Evolutionary conservation across 108 stramenopile genomes (phyloP).

Genomic region (Cafeteria roenbergensis): DNA sequence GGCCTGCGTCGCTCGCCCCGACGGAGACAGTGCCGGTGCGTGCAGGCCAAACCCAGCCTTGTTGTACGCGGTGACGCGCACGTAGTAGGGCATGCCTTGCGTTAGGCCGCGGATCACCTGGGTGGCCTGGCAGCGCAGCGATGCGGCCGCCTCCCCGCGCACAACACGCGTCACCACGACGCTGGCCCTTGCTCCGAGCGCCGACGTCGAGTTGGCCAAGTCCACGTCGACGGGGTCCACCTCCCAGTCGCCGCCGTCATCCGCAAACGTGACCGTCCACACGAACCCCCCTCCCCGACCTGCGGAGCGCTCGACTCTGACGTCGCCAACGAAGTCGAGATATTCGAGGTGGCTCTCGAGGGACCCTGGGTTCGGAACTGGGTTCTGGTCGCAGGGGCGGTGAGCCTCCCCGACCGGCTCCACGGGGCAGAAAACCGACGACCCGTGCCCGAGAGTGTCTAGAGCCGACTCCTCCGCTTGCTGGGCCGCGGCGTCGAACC

Average conservation of each 20-base stretch:
- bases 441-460: neutral
- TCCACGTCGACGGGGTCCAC: neutral
- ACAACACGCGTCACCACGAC: too few species aligned
- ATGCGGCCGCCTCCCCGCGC: neutral
- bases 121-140: neutral
- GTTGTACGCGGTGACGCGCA: slow-evolving; percentile 57
- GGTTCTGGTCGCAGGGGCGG: neutral
- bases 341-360: neutral
- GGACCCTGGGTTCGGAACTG: neutral
- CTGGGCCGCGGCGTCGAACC: neutral
- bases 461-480: neutral
- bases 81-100: slow-evolving; percentile 55
- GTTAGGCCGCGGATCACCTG: slow-evolving; percentile 31
- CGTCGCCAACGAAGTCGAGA: neutral
- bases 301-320: neutral
- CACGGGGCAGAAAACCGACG: neutral
- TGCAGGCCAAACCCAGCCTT: slow-evolving; percentile 48
- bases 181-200: too few species aligned
- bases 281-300: slow-evolving; percentile 4
- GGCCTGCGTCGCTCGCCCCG: slow-evolving; percentile 25
- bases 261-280: slow-evolving; percentile 36
- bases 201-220: too few species aligned
- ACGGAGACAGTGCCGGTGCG: too few species aligned
- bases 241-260: neutral
- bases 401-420: neutral